Evolutionary conservation across 2,329 filamentous ascomycete species (phyloP), one percentile per base, ranked within the genome.

Genomic region (Clonostachys rhizophaga): DNA sequence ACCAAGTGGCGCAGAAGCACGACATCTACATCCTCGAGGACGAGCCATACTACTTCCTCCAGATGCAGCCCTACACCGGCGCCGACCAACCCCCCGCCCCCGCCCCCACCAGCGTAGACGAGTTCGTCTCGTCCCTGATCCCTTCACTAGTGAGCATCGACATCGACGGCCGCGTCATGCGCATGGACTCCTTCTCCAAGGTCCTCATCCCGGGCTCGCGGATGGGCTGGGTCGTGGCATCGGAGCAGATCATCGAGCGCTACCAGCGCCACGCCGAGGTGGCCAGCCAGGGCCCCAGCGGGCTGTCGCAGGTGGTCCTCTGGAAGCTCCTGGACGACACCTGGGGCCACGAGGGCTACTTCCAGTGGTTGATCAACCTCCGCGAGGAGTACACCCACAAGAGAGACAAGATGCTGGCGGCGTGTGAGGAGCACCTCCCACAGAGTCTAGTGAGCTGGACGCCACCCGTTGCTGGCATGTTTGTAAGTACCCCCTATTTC

Each of bases 111-210:
- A 80, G 53, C 6, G 79, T 89, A 47, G 79, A 85, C 5, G 84
- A 86, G 11, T 96, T 96, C 65, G 71, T 97, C 49, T 71, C 77
- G 11, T 69, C 67, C 0, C 58, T 71, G 14, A 61, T 65, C 20
- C 90, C 91, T 1, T 87, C 86, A 3, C 82, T 87, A 47, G 75
- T 96, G 34, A 88, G 82, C 66, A 76, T 96, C 57, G 91, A 96
- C 61, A 75, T 81, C 1, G 91, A 96, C 63, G 92, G 91, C 8
- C 86, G 91, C 51, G 91, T 96, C 35, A 76, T 96, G 71, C 87
- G 91, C 35, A 79, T 96, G 67, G 91, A 96, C 63, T 95, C 90
- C 0, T 95, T 96, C 69, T 95, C 89, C 58, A 96, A 96, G 70
- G 89, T 96, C 2, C 76, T 96, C 34, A 79, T 90, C 0, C 91